Conservation (phyloP, 2,329 filamentous ascomycete genomes). For the Cladosporium sp. region DNA sequence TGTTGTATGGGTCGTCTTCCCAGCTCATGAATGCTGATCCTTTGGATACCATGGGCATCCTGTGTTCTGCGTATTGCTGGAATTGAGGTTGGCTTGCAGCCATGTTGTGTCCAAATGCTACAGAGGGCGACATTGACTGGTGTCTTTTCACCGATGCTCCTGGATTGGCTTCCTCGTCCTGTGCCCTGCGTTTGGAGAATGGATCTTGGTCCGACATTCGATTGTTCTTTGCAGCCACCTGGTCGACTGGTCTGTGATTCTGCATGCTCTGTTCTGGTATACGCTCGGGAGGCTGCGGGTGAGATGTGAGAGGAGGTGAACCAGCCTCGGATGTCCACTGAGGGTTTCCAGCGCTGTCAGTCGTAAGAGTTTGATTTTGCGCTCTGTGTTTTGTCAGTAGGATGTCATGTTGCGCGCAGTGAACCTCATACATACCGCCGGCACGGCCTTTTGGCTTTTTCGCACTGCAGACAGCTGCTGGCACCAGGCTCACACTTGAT, state of each 20-base stretch:
- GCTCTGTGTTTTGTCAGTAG: conserved; percentile 30
- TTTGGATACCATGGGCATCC: background rate
- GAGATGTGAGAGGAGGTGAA: conserved; percentile 27
- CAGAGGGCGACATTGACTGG: conserved; percentile 31
- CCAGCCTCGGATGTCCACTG: conserved; percentile 22
- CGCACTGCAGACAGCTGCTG: conserved; percentile 85
- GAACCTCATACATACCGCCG: conserved; percentile 60
- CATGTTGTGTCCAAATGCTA: background rate
- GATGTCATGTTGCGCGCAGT: background rate
- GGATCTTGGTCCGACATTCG: conserved; percentile 26
- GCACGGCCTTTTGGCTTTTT: conserved; percentile 85
- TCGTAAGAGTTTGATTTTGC: conserved; percentile 29
- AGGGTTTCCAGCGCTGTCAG: conserved; percentile 26
- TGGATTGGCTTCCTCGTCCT: conserved; percentile 29
- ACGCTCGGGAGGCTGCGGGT: conserved; percentile 10
- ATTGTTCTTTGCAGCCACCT: background rate
- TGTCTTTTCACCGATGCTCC: conserved; percentile 32
- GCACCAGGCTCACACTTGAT: conserved; percentile 93
- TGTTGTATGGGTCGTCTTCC: conserved; percentile 56
- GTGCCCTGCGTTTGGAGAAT: conserved; percentile 29
- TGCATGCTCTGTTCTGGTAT: conserved; percentile 23
- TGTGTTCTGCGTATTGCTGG: background rate
- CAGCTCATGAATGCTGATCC: conserved; percentile 30
- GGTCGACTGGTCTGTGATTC: conserved; percentile 1
- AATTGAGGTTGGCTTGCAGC: background rate